Evolutionary conservation across 495 filamentous ascomycete genomes (phyloP), one percentile per base, ranked within the genome.

Genomic region (Trichoderma virens): DNA sequence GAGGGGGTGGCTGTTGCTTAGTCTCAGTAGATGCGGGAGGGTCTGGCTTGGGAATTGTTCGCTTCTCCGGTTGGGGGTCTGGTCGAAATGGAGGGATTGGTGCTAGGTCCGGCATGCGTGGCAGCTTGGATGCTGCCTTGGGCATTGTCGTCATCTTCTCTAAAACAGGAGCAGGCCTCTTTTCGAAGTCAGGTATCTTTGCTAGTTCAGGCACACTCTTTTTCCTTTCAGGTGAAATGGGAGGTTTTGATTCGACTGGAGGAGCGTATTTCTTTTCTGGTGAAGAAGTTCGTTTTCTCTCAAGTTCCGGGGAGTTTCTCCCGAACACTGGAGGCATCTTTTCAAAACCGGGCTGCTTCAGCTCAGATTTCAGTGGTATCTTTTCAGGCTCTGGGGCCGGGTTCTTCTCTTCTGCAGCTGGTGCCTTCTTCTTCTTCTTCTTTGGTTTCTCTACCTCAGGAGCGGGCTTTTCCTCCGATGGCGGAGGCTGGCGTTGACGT

Each of bases 1-100:
- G 68, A 51, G 69, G 65, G 2, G 74, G 72, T 34, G 66, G 59
- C 11, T 47, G 18, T 7, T 67, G 67, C 62, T 74, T 62, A n/a
- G 79, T 67, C 28, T 70, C 63, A 27, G 72, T 66, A 54, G 69
- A 65, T 4, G 73, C 71, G 28, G 65, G 60, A 13, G 70, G 71
- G 38, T 70, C 54, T 3, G 66, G 61, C 41, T 64, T 61, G 16
- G 59, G 43, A 30, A 63, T 63, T 23, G 38, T 16, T 28, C 9
- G 28, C 28, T 30, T 14, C 61, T 43, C 38, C 47, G 47, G 25
- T 1, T 23, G 51, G 28, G 51, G 25, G 1, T 27, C 51, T 27
- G 51, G 25, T 56, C 27, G 18, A 27, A 56, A 56, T 13, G 51
- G 51, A 11, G 51, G 51, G 25, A 56, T 56, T 5, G 51, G 51